Evolutionary conservation across 768 basidiomycete species (phyloP).

Genomic region (Collybia mongolica): DNA sequence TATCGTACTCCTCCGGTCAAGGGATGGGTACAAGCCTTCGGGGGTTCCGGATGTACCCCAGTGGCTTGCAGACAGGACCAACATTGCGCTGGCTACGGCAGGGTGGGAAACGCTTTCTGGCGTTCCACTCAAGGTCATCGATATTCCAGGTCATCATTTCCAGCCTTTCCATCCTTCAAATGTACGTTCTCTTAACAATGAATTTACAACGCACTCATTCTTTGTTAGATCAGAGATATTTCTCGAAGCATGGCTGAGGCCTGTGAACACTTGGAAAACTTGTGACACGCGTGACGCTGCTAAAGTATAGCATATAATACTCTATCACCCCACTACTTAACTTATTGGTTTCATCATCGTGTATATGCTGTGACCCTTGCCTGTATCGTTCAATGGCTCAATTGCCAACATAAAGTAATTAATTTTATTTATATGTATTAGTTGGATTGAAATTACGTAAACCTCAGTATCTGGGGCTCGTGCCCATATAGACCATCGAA

Average conservation of each 20-base stretch:
- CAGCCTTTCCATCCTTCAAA: conserved; percentile 48
- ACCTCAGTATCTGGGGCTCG: too few species aligned
- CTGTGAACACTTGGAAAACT: conserved; percentile 19
- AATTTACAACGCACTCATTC: background rate
- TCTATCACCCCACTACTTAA: too few species aligned
- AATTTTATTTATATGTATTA: too few species aligned
- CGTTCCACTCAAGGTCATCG: conserved; percentile 36
- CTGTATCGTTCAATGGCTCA: too few species aligned
- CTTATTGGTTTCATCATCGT: too few species aligned
- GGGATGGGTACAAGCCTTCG: conserved; percentile 38
- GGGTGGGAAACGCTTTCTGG: conserved; percentile 51
- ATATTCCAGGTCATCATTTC: conserved; percentile 71
- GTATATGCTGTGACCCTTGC: too few species aligned
- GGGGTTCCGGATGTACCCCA: conserved; percentile 35
- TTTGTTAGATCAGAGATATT: conserved; percentile 25
- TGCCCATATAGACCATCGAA: too few species aligned
- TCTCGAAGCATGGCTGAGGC: conserved; percentile 27
- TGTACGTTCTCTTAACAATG: conserved; percentile 30
- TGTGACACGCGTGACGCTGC: too few species aligned
- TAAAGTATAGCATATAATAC: too few species aligned
- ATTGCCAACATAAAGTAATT: too few species aligned
- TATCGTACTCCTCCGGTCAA: conserved; percentile 54
- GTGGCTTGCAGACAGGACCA: conserved; percentile 52
- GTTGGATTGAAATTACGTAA: too few species aligned
- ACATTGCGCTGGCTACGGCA: conserved; percentile 24